Base-by-base conservation (phyloP, 352 stramenopile species). In the Phytophthora constricta region DNA sequence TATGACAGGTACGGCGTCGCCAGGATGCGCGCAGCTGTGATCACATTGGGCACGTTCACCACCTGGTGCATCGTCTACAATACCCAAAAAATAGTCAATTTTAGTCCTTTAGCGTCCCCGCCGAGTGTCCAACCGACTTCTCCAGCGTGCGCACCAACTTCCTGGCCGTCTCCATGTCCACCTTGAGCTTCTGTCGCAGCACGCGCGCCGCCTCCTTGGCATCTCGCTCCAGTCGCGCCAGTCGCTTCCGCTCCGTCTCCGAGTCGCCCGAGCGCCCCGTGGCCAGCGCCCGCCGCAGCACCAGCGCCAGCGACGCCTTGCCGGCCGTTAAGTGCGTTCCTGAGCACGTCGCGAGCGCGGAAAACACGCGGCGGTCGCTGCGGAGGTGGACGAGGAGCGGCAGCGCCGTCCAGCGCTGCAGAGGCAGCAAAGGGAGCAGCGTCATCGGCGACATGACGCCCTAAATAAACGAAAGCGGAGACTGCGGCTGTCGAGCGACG, bases 21-120 rank as follows among this genome's bases (percentile, higher is more conserved):
- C 31, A 90, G 41, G 66, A 95, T 93, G 31, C 87, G 74, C 8
- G 85, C 79, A 26, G 89, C 75, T n/a, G 87, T 95, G 59, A 95
- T 93, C 17, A 86, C 65, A 47, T 95, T 95, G 9, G 87, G 85
- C 27, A 92, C 74, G 46, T 92, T 95, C 50, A 92, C 53, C 5
- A 94, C 74, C 72, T 92, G 82, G 28, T 90, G 82, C 58, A 86
- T 70, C n/a, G 82, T 76, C 79, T 88, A 39, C 34, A 22, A 54
- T 14, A 51, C 11, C 25, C 23, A 5, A n/a, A 59, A 19, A 49
- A 39, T n/a, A 62, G n/a, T 33, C 28, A 61, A 31, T 51, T 14
- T 23, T 41, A 11, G 31, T 37, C 13, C 7, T 7, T 37, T 37
- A 11, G 31, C 13, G 7, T 11, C n/a, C n/a, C n/a, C n/a, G n/a